phyloP scores from a whole-genome alignment of 495 filamentous ascomycete species.

The Mycothermus thermophilus region DNA sequence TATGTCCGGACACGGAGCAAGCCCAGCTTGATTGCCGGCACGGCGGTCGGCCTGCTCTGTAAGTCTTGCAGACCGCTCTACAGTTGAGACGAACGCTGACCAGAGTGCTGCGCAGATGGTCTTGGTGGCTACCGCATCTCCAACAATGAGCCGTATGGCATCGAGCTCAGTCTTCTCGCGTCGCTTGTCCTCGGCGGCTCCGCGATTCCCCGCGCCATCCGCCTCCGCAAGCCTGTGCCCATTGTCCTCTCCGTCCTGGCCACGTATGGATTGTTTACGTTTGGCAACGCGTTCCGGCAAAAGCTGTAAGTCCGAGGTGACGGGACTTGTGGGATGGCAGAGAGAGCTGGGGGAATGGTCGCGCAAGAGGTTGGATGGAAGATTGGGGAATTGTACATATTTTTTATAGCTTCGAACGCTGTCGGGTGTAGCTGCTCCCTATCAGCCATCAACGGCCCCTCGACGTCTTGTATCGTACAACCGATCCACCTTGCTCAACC shows the following conservation, averaged over 20 bases:
- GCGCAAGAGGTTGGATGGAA: constrained; percentile 1
- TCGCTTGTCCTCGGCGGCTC: constrained; percentile 68
- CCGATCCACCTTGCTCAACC: too few relatives aligned
- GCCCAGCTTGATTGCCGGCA: constrained; percentile 71
- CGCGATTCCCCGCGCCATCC: constrained; percentile 72
- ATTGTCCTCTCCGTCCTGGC: constrained; percentile 53
- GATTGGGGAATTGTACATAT: too few relatives aligned
- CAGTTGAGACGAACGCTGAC: neutral
- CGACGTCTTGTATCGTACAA: too few relatives aligned
- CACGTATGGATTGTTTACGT: constrained; percentile 43
- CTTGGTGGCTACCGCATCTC: constrained; percentile 58
- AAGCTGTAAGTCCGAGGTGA: constrained; percentile 14
- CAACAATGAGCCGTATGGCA: constrained; percentile 50
- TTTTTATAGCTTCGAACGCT: too few relatives aligned
- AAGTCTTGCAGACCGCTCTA: constrained; percentile 8
- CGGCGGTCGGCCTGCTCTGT: constrained; percentile 58
- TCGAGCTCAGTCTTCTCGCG: constrained; percentile 65
- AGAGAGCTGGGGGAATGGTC: neutral
- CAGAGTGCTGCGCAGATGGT: constrained; percentile 29
- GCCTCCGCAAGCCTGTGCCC: constrained; percentile 64
- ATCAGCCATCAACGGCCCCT: too few relatives aligned
- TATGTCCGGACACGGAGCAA: constrained; percentile 68
- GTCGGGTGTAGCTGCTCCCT: too few relatives aligned
- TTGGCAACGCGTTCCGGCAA: constrained; percentile 41
- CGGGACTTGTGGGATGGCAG: neutral